Evolutionary conservation across 148 eudicot species (phyloP).

Genomic region (Spergularia marina): DNA sequence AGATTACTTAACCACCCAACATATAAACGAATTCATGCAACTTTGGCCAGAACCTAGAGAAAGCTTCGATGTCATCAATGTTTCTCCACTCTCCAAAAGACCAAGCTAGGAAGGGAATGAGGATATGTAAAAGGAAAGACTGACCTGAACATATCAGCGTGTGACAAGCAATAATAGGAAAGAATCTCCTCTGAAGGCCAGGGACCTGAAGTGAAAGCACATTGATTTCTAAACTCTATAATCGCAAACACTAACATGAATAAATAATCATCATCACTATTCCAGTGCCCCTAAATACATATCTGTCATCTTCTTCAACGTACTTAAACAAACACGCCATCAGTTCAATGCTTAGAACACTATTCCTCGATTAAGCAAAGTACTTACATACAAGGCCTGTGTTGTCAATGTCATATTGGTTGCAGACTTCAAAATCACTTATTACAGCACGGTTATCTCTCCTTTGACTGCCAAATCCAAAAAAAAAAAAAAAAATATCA

Average conservation of each 20-base stretch:
- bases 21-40: neutral
- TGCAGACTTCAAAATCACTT: slow-evolving; percentile 72
- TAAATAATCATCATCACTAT: neutral
- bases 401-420: slow-evolving; percentile 78
- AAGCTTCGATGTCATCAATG: neutral
- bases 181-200: slow-evolving; percentile 99
- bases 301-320: neutral
- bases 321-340: neutral
- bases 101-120: neutral
- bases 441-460: slow-evolving; percentile 44
- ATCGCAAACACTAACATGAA: neutral
- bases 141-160: slow-evolving; percentile 70
- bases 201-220: slow-evolving; percentile 51
- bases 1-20: slow-evolving; percentile 1
- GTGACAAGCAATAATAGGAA: slow-evolving; percentile 75
- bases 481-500: slow-evolving; percentile 21
- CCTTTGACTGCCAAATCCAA: slow-evolving; percentile 58
- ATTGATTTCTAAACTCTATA: neutral
- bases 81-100: neutral
- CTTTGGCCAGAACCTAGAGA: neutral
- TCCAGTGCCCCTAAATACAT: no score
- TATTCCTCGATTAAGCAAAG: slow-evolving; percentile 14
- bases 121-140: neutral
- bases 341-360: neutral
- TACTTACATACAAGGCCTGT: slow-evolving; percentile 94